Base-by-base conservation (phyloP, 2,329 filamentous ascomycete species). In the Gaeumannomyces tritici region DNA sequence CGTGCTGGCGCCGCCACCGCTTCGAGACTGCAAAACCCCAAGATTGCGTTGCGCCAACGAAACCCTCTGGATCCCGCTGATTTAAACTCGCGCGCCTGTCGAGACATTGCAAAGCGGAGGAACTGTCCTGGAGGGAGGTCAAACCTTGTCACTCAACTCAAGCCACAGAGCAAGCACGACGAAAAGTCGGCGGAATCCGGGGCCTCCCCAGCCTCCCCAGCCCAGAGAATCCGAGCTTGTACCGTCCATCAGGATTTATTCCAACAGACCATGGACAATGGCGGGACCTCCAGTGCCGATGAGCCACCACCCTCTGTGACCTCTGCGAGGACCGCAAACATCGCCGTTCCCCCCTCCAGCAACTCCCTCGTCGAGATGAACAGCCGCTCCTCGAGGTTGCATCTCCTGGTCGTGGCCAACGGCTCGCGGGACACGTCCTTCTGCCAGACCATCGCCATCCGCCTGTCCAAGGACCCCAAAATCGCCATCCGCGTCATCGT, bases 401-500 rank as follows among this genome's bases (percentile, higher is more conserved):
- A 79, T 65, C 80, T 90, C 62, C 81, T 90, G 42, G 79, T 90
- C 47, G 85, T 85, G 63, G 82, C 87, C 63, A 87, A 88, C 67
- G 86, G 88, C 63, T 79, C 82, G 58, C 80, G 82, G 62, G 86
- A 89, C 69, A 82, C 86, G 33, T 84, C 86, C 57, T 88, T 84
- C 74, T 86, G 86, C 61, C 82, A 87, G 70, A 79, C 85, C 24
- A 80, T 90, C 61, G 84, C 87, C 64, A 81, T 89, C 59, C 83
- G 87, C 64, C 79, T 90, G 4, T 87, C 87, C 62, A 88, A 88
- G 69, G 83, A 86, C 63, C 70, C 80, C 11, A 81, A 84, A 64
- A 84, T 88, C 65, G 82, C 85, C 65, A 84, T 82, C 35, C 77
- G 82, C 63, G 84, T 84, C 61, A 82, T 88, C 61, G 81, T 88